Base-by-base conservation (phyloP, 169 alveolate species). In the Cryptosporidium ubiquitum region DNA sequence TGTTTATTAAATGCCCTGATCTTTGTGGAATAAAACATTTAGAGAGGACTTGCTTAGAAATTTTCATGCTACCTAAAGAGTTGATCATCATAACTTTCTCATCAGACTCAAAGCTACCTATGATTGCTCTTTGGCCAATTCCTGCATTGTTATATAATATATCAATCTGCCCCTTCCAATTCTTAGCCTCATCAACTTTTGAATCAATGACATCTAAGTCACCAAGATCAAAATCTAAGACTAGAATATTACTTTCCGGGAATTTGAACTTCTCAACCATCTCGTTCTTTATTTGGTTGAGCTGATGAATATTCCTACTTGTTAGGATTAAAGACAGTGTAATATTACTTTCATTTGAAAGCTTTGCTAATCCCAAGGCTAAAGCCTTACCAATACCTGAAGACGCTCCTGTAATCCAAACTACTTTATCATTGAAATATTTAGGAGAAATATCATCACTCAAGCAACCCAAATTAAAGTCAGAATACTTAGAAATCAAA, bases 341-440 rank as follows among this genome's bases (percentile, higher is more conserved):
- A n/a, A 61, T 18, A 31, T 79, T 64, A 26, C 49, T 29, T 16
- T 35, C 51, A 26, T 33, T 26, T 16, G 89, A 79, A 61, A 79
- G 39, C 35, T 64, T 66, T 3, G 89, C 71, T 20, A 79, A 42
- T 20, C 29, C 33, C 23, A 79, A 44, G 23, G 68, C 89, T 14
- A 79, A 5, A 23, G 89, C 37, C 23, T 79, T 79, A 26, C 89
- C 89, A 31, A 79, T 79, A 26, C 89, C 89, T 1, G 89, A 79
- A 33, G 89, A 79, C 1, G 89, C 37, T 16, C 89, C 89, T 39
- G 89, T 79, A 14, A 79, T 79, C 89, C 89, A 79, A 37, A 79
- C 47, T 31, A 79, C 89, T 29, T 79, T 79, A 20, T 79, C 55
- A 9, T 31, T 61, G 47, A 79, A 79, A 31, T 79, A 79, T 18